These are phyloP conservation scores for Pseudohalonectria lignicola DNA, from an alignment of 2,329 filamentous ascomycete genomes.

Conservation along the genomic window DNA sequence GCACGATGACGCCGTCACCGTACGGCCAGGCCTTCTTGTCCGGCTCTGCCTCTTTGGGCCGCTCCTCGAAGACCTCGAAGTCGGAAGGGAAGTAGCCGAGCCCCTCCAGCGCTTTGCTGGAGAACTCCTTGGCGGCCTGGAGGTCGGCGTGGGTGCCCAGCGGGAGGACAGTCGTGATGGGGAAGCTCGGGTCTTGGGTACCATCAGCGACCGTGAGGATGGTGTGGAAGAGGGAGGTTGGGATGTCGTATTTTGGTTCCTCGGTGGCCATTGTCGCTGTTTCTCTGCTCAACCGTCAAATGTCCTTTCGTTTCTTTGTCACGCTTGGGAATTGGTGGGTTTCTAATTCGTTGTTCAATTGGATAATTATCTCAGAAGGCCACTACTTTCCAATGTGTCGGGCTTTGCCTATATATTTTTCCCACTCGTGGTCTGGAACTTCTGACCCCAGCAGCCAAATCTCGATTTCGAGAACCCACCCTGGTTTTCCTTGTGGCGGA, in stretches of 20 bases:
- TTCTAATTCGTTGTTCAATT: neutral
- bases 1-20: slow-evolving; percentile 25
- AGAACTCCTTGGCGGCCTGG: slow-evolving; percentile 23
- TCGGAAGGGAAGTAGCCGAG: slow-evolving; percentile 25
- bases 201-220: slow-evolving; percentile 16
- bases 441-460: neutral
- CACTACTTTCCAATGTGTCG: neutral
- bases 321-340: neutral
- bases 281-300: no score
- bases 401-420: neutral
- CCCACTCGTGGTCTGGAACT: neutral
- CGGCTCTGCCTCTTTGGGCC: slow-evolving; percentile 3
- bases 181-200: slow-evolving; percentile 12
- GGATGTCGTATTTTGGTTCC: neutral
- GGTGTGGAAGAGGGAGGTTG: slow-evolving; percentile 13
- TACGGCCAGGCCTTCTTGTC: slow-evolving; percentile 19
- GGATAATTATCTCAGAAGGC: neutral
- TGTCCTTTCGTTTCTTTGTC: neutral
- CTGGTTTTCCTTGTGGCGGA: neutral
- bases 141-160: slow-evolving; percentile 25
- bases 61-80: slow-evolving; percentile 21
- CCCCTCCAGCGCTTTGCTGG: slow-evolving; percentile 15
- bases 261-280: neutral
- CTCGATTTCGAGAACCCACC: neutral
- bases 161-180: slow-evolving; percentile 19